phyloP scores from a whole-genome alignment of 1,284 basidiomycete genomes.

The Tilletiaria anomala region DNA sequence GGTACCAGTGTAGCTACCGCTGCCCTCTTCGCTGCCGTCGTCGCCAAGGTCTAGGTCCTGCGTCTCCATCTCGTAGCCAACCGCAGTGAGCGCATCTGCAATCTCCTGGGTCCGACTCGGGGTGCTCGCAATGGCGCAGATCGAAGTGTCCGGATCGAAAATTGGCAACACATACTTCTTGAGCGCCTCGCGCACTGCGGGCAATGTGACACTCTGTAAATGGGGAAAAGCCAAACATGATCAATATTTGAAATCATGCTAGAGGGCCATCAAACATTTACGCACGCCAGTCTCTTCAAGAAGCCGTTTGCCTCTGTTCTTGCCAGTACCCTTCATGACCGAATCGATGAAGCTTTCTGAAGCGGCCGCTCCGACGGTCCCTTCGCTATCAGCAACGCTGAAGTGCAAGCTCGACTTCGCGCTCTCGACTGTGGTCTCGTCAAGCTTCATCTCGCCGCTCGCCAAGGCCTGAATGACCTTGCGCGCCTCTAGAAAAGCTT shows the following conservation, averaged over 20 bases:
- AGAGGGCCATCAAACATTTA: conserved; percentile 10
- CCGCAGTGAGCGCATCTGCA: conserved; percentile 49
- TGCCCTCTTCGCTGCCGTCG: too few relatives aligned
- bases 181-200: conserved; percentile 58
- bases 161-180: conserved; percentile 68
- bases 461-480: conserved; percentile 38
- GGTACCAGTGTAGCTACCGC: too few relatives aligned
- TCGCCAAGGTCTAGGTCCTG: too few relatives aligned
- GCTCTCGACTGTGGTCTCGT: conserved; percentile 69
- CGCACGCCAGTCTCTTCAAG: conserved; percentile 8
- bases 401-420: conserved; percentile 85
- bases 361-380: conserved; percentile 71
- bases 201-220: conserved; percentile 54
- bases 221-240: neutral
- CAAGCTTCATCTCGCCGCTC: conserved; percentile 46
- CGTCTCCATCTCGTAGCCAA: conserved; percentile 74
- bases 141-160: conserved; percentile 62
- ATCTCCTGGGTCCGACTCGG: conserved; percentile 66
- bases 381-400: conserved; percentile 61
- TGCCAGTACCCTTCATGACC: conserved; percentile 19
- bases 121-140: conserved; percentile 68
- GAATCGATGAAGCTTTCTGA: conserved; percentile 25
- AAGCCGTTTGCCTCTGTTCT: conserved; percentile 21
- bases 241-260: conserved; percentile 3
- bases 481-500: conserved; percentile 67